phyloP scores from a whole-genome alignment of 371 early-diverging fungal genomes.

The Thermomucor indicae-seudaticae region DNA sequence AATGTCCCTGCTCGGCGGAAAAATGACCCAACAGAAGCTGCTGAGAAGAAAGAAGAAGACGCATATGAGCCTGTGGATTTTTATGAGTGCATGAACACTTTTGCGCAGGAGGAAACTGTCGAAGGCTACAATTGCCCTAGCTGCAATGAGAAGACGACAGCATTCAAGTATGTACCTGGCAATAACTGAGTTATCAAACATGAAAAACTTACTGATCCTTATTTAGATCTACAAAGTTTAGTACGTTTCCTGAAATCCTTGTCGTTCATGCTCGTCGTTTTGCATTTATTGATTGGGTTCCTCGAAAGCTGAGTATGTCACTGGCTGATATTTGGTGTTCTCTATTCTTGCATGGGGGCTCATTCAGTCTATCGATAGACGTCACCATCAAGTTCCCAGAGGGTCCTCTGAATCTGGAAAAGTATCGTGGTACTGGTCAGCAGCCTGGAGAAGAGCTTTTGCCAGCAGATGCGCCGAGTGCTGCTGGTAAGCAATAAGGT shows the following conservation, averaged over 20 bases:
- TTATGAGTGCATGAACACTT: slow-evolving; percentile 68
- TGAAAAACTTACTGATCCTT: not conserved
- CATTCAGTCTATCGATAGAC: slow-evolving; percentile 25
- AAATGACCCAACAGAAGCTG: no score
- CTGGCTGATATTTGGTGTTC: not conserved
- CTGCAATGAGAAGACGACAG: slow-evolving; percentile 66
- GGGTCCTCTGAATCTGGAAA: slow-evolving; percentile 50
- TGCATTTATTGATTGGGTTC: slow-evolving; percentile 87
- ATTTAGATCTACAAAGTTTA: slow-evolving; percentile 66
- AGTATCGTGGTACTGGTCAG: slow-evolving; percentile 62
- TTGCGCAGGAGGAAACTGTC: slow-evolving; percentile 53
- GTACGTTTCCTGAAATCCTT: slow-evolving; percentile 82
- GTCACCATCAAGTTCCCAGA: slow-evolving; percentile 58
- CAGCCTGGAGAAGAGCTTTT: slow-evolving; percentile 71
- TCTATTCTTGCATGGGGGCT: not conserved
- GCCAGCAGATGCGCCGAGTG: slow-evolving; percentile 56
- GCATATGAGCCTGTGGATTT: slow-evolving; percentile 66
- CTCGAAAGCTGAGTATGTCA: slow-evolving; percentile 67
- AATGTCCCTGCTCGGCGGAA: slow-evolving; percentile 69
- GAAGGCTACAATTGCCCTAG: slow-evolving; percentile 80
- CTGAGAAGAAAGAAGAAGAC: slow-evolving; percentile 20
- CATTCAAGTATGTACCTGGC: slow-evolving; percentile 53
- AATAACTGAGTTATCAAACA: not conserved
- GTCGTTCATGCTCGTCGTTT: slow-evolving; percentile 82
- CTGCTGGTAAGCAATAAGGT: slow-evolving; percentile 4